Evolutionary conservation across 768 basidiomycete genomes (phyloP), one percentile per base, ranked within the genome.

Genomic region (Gloeophyllum trabeum): DNA sequence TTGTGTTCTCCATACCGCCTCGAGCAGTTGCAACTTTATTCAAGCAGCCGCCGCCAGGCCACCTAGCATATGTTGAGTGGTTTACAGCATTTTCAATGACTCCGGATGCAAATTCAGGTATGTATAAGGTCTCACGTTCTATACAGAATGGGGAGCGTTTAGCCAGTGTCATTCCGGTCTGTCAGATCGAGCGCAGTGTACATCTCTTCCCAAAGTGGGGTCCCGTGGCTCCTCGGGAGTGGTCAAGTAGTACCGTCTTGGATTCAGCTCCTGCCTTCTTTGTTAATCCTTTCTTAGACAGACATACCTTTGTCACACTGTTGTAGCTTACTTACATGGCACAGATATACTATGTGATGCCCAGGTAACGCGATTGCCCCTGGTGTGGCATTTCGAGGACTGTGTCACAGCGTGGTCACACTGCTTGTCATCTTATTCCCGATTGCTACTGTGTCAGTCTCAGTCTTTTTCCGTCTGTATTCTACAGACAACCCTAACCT

Each of bases 241-340:
- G 48, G 50, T 45, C 43, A 2, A 41, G 36, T 20, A 30, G 19
- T 13, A 51, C 20, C 14, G 48, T 51, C 6, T 44, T 51, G 2
- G 43, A 51, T 2, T 0, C 14, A 14, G 45, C 42, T 36, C 2
- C 28, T 3, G 24, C 25, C 0, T 49, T 51, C 36, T 47, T 37
- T 35, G 24, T 49, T 3, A 47, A 44, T 30, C 6, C 40, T 2
- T 46, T 49, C 26, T 4, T 35, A 4, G 48, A 51, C 18, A 20
- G 43, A 2, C 24, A 45, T 41, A 24, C 43, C 16, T 47, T 35
- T 24, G 28, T 45, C 4, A 45, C 43, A 18, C 6, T 47, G 3
- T 25, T 10, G 7, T 46, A 46, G n/a, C n/a, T n/a, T n/a, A n/a
- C n/a, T n/a, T n/a, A n/a, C n/a, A n/a, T n/a, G n/a, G n/a, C n/a